Conservation (phyloP, 495 filamentous ascomycete species). For the Stereocaulon alpinum region DNA sequence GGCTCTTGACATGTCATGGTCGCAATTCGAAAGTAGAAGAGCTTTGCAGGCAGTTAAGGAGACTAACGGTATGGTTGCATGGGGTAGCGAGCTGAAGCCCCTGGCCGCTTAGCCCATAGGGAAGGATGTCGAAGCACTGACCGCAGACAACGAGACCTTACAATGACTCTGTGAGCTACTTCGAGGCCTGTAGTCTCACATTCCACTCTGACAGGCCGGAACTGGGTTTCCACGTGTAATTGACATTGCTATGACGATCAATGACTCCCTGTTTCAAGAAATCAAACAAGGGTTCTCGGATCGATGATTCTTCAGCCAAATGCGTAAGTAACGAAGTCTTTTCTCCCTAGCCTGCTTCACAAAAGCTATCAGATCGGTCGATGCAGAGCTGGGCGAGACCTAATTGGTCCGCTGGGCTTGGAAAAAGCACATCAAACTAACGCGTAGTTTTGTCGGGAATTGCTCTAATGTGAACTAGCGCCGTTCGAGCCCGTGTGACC, state of each 20-base stretch:
- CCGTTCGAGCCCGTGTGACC: neutral
- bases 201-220: neutral
- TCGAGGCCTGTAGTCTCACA: neutral
- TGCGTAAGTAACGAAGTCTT: neutral
- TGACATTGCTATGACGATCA: neutral
- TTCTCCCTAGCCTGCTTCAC: neutral
- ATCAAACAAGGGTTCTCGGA: neutral
- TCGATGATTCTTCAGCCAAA: neutral
- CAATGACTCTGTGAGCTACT: neutral
- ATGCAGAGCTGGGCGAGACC: neutral
- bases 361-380: neutral
- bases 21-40: neutral
- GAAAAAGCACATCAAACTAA: neutral
- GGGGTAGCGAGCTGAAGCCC: neutral
- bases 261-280: neutral
- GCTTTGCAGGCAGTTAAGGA: too few relatives aligned
- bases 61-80: neutral
- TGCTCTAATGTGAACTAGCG: constrained; percentile 5
- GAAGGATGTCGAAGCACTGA: neutral
- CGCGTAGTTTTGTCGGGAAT: neutral
- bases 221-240: neutral
- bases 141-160: neutral
- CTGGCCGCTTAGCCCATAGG: neutral
- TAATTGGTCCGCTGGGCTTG: neutral
- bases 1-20: neutral